These are phyloP conservation scores for Selaginella tamariscina DNA, from an alignment of 75 land plant species.

Conservation along the genomic window DNA sequence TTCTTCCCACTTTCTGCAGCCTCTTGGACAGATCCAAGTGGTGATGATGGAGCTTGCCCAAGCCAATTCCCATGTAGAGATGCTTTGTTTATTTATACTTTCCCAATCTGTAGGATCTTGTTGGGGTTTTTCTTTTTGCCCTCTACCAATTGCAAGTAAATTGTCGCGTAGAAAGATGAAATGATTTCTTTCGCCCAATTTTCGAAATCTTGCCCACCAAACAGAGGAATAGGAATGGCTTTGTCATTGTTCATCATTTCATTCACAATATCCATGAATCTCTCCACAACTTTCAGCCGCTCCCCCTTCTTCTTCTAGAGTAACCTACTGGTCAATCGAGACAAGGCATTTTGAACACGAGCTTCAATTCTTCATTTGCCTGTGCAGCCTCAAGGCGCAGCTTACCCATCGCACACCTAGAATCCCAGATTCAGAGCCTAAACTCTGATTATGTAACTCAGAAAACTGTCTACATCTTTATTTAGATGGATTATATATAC, in stretches of 20 bases:
- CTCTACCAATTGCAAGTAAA: neutral
- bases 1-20: neutral
- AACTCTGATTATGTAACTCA: neutral
- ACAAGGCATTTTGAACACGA: neutral
- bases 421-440: neutral
- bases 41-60: slow-evolving; percentile 3
- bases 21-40: neutral
- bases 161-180: neutral
- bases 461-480: neutral
- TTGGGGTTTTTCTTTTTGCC: neutral
- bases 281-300: neutral
- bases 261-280: neutral
- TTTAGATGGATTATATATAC: neutral
- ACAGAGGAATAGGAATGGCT: neutral
- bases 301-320: neutral
- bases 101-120: neutral
- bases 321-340: neutral
- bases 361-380: neutral
- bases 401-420: neutral
- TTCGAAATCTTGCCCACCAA: neutral
- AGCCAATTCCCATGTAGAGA: slow-evolving; percentile 1
- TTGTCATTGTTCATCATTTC: neutral
- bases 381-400: neutral
- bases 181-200: neutral
- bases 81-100: neutral